phyloP scores from a whole-genome alignment of 352 stramenopile genomes.

The Phytophthora europaea region DNA sequence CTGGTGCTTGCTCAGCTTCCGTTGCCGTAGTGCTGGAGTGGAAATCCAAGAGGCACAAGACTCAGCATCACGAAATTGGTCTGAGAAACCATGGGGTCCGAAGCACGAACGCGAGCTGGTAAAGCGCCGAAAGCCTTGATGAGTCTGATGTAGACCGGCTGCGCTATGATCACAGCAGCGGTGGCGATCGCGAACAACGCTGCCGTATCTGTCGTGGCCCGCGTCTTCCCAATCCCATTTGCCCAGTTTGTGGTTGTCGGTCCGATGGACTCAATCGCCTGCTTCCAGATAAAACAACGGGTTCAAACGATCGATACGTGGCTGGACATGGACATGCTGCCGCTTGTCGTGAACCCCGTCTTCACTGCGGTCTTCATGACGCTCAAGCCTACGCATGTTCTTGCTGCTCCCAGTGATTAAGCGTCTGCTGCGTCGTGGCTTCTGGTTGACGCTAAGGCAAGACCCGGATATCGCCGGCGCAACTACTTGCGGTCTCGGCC shows the following conservation, averaged over 20 bases:
- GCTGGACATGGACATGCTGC: constrained; percentile 16
- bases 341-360: constrained; percentile 40
- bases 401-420: too few species aligned
- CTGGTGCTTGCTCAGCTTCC: too few species aligned
- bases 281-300: constrained; percentile 1
- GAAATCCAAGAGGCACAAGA: too few species aligned
- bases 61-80: too few species aligned
- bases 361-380: constrained; percentile 38
- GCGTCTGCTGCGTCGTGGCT: too few species aligned
- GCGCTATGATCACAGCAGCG: constrained; percentile 10
- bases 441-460: too few species aligned
- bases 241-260: constrained; percentile 24
- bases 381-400: too few species aligned
- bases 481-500: constrained; percentile 14
- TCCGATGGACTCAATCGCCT: constrained; percentile 22
- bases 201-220: constrained; percentile 1
- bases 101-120: too few species aligned
- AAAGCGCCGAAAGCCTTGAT: too few species aligned
- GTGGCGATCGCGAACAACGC: constrained; percentile 28
- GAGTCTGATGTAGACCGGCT: neutral
- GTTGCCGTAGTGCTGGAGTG: too few species aligned
- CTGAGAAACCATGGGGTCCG: too few species aligned
- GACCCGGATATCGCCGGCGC: too few species aligned
- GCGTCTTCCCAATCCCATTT: constrained; percentile 47
- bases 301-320: constrained; percentile 9